Conservation (phyloP, 116 monocot genomes). For the Posidonia oceanica region DNA sequence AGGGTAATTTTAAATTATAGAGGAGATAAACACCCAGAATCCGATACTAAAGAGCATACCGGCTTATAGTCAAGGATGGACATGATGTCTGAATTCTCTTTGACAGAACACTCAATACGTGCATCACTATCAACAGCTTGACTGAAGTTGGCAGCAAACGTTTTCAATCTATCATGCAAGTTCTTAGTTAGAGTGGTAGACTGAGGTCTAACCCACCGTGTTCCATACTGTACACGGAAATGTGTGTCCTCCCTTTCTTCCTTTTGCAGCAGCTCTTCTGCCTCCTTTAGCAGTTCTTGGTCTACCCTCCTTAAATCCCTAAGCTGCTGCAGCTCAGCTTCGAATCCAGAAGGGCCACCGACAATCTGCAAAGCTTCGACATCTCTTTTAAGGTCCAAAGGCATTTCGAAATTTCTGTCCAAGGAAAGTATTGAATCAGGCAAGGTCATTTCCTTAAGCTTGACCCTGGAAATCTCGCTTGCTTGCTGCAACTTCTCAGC, state of each 20-base stretch:
- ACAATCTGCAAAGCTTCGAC: conserved; percentile 82
- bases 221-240: conserved; percentile 76
- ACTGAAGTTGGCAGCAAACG: conserved; percentile 74
- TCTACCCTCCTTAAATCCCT: conserved; percentile 92
- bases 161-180: conserved; percentile 76
- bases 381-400: conserved; percentile 80
- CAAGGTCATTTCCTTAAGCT: conserved; percentile 89
- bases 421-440: conserved; percentile 80
- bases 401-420: conserved; percentile 69
- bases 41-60: conserved; percentile 19
- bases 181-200: conserved; percentile 88
- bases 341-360: conserved; percentile 74
- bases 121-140: conserved; percentile 90
- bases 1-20: neutral
- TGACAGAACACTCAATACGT: conserved; percentile 65
- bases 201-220: conserved; percentile 81
- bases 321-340: conserved; percentile 81
- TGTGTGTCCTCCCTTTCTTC: conserved; percentile 79
- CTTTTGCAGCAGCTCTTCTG: conserved; percentile 79
- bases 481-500: conserved; percentile 88
- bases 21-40: neutral
- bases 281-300: conserved; percentile 74
- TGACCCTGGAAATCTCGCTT: conserved; percentile 89
- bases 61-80: conserved; percentile 70
- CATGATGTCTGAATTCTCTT: conserved; percentile 54